Evolutionary conservation across 768 basidiomycete genomes (phyloP), one percentile per base, ranked within the genome.

Genomic region (Gautieria morchelliformis): DNA sequence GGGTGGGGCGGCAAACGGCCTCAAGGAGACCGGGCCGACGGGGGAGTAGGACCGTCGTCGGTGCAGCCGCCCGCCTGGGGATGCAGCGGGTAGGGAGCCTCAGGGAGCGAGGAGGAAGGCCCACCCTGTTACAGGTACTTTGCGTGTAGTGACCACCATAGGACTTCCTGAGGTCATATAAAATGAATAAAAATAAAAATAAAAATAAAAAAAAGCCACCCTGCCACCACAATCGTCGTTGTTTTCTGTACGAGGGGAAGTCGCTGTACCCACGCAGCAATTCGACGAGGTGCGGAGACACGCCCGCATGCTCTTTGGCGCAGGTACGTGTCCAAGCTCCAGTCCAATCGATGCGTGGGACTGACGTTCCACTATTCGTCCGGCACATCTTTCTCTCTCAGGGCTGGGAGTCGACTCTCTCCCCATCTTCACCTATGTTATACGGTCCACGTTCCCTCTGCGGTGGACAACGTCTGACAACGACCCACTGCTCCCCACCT

Each of bases 221-320:
- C 65, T 47, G 63, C 76, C 30, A 73, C 75, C 27, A 64, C 70
- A 14, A 66, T 85, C 24, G 82, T 87, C 66, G 69, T 69, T 54
- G 70, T 67, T 41, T 71, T 74, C 53, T 62, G 72, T n/a, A 73
- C 74, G 33, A 72, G 72, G 10, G 68, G 63, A 70, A 27, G 63
- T 71, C 41, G 72, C 71, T 24, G 59, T 65, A 20, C 83, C 87
- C 22, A 78, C 83, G 4, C 66, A 75, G 33, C 76, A 78, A 53
- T 72, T 90, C 3, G 68, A 73, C 33, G 75, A 79, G 8, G 69
- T 73, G 20, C 70, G 91, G n/a, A 68, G 75, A 3, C 79, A 81
- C 27, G 82, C 81, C 4, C 78, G 89, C 51, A 76, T 83, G 4
- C 70, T 90, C 9, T 90, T 87, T 59, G 89, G 89, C 0, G 84